Evolutionary conservation across 306 rosid genomes (phyloP), one percentile per base, ranked within the genome.

Genomic region (Arachis hypogaea): DNA sequence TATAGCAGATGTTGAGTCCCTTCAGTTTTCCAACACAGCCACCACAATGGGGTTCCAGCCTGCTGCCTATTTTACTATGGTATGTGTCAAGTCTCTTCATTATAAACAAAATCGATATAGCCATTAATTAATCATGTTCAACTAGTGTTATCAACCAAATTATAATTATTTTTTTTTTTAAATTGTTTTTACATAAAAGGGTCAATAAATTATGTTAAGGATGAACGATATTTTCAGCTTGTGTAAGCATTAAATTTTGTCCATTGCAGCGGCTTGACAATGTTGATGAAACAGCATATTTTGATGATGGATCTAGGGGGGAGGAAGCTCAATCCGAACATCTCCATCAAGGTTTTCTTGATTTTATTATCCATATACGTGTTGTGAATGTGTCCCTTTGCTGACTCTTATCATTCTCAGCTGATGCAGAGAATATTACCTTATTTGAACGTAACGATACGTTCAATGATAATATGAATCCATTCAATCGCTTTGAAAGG

Each of bases 241-340:
- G 60, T 68, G 16, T 10, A 30, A 12, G 36, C 52, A 65, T 45
- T 18, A 11, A 52, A 7, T 64, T 72, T 38, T 73, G 52, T 71
- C 42, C 83, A 58, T 72, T 82, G 80, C 82, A 91, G 98, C 84
- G 84, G 66, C 92, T 93, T 74, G 98, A 91, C 68, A 77, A 79
- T 38, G 82, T 93, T 46, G 88, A 86, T 62, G 97, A 86, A 78
- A 73, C 38, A 33, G 38, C 82, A 6, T 81, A 69, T 71, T 59
- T 73, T 61, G 66, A 41, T 29, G 79, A 72, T 28, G 84, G 76
- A 36, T 73, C 73, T 22, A 41, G 59, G 73, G 86, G 77, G 76
- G 86, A 85, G 43, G 85, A 78, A 59, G 86, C 80, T 73, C 85
- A 83, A 52, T 70, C 66, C n/a, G 81, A 64, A 50, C 62, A 72